Base-by-base conservation (phyloP, 2,329 filamentous ascomycete genomes). In the Colletotrichum sp. region DNA sequence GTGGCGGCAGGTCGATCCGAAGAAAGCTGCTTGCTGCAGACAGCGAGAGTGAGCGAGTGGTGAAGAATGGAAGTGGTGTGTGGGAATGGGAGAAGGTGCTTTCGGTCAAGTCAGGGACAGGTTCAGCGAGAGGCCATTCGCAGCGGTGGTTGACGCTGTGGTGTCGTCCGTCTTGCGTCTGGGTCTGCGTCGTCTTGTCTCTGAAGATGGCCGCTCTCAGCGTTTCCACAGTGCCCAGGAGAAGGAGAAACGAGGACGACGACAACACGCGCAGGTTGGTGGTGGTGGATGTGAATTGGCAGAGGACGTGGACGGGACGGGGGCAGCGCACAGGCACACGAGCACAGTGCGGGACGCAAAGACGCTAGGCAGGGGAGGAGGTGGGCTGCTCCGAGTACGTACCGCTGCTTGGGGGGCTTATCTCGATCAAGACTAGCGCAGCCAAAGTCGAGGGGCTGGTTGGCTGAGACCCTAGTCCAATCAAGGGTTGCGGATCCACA, bases 171-270 rank as follows among this genome's bases (percentile, higher is more conserved):
- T 62, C 34, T 69, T 64, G 64, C 57, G 52, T 64, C 72, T 68
- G 64, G 44, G 28, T 59, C 72, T 52, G 32, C 34, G 34, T 60
- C 60, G 62, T 32, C 60, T 34, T 65, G 60, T 75, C 69, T 62
- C 64, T 73, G 63, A 15, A 34, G 39, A 64, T 59, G 74, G 64
- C 64, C 26, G 65, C 64, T 73, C 49, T 69, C 74, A 76, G 74
- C 44, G 70, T 36, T 76, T 69, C 74, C 74, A 76, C 74, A 76
- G 74, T 76, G 74, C 74, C 28, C 57, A 71, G 57, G 57, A 71
- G 34, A 69, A 36, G 32, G 52, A 69, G 70, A 69, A 63, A 63
- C 59, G 32, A 63, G 2, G 69, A 55, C 60, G 55, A 71, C 64
- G 69, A 64, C 44, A 67, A 59, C 24, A 65, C 30, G 71, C 64